phyloP scores from a whole-genome alignment of 1,284 basidiomycete genomes.

The Sanghuangporus weigelae region DNA sequence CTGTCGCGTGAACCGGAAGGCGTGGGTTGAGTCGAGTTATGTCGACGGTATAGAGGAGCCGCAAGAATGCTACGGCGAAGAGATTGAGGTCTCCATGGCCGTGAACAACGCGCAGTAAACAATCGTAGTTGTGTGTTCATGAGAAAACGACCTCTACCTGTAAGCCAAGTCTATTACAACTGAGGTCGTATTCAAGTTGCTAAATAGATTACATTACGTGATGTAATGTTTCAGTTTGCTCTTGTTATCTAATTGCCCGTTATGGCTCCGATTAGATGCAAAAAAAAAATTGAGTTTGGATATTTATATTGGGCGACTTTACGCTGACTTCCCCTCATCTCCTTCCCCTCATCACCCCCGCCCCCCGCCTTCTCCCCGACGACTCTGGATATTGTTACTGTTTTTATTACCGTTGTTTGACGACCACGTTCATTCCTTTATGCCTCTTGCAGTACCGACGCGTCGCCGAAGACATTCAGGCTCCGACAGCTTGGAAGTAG shows the following conservation, averaged over 20 bases:
- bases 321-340: neutral
- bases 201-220: neutral
- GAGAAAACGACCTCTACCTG: neutral
- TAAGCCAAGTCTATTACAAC: neutral
- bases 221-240: neutral
- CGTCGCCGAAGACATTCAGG: slow-evolving; percentile 18
- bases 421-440: neutral
- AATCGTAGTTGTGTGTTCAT: neutral
- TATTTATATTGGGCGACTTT: neutral
- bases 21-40: neutral
- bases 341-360: neutral
- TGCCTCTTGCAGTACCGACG: slow-evolving; percentile 15
- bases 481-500: slow-evolving; percentile 10
- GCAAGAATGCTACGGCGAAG: neutral
- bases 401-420: neutral
- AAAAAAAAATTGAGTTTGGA: neutral
- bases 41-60: neutral
- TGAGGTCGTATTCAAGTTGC: neutral
- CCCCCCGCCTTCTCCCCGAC: neutral
- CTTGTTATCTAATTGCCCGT: neutral
- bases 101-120: neutral
- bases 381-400: neutral
- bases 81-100: neutral
- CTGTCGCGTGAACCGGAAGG: slow-evolving; percentile 30
- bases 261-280: neutral